Conservation (phyloP, 495 filamentous ascomycete species). For the Bacidia rubella region DNA sequence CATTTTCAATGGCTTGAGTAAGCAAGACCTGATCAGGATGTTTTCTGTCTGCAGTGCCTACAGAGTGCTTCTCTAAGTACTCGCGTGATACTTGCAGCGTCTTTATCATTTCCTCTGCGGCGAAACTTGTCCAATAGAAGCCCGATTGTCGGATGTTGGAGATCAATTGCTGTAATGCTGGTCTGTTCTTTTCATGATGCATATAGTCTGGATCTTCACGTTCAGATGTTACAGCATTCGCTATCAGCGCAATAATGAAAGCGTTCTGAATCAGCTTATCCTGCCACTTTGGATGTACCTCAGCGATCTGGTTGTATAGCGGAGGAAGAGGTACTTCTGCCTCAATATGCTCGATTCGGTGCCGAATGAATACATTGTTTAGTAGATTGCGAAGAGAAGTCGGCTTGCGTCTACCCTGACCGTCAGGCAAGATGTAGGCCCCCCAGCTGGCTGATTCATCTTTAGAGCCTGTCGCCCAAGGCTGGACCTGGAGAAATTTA, state of each 20-base stretch:
- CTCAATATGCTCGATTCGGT: slow-evolving; percentile 54
- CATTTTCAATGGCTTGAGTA: slow-evolving; percentile 45
- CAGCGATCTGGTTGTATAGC: slow-evolving; percentile 55
- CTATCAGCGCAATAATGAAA: slow-evolving; percentile 65
- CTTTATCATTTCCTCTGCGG: slow-evolving; percentile 41
- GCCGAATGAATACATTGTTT: slow-evolving; percentile 68
- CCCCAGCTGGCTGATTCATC: slow-evolving; percentile 51
- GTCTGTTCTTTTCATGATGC: slow-evolving; percentile 60
- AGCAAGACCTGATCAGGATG: slow-evolving; percentile 46
- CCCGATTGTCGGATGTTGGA: slow-evolving; percentile 74
- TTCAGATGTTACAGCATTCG: slow-evolving; percentile 85
- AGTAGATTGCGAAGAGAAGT: slow-evolving; percentile 56
- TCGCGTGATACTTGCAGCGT: slow-evolving; percentile 48
- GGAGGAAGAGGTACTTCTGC: slow-evolving; percentile 51
- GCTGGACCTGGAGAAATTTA: slow-evolving; percentile 59
- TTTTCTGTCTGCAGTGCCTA: slow-evolving; percentile 22
- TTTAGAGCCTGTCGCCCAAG: slow-evolving; percentile 50
- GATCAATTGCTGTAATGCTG: slow-evolving; percentile 49
- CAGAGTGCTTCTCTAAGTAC: slow-evolving; percentile 45
- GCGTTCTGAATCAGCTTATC: slow-evolving; percentile 75
- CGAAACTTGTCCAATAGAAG: slow-evolving; percentile 80
- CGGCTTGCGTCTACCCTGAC: slow-evolving; percentile 39
- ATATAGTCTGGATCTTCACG: slow-evolving; percentile 74
- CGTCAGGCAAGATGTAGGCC: slow-evolving; percentile 57
- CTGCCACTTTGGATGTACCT: slow-evolving; percentile 68